Base-by-base conservation (phyloP, 1,284 basidiomycete genomes). In the Cystobasidium slooffiae region DNA sequence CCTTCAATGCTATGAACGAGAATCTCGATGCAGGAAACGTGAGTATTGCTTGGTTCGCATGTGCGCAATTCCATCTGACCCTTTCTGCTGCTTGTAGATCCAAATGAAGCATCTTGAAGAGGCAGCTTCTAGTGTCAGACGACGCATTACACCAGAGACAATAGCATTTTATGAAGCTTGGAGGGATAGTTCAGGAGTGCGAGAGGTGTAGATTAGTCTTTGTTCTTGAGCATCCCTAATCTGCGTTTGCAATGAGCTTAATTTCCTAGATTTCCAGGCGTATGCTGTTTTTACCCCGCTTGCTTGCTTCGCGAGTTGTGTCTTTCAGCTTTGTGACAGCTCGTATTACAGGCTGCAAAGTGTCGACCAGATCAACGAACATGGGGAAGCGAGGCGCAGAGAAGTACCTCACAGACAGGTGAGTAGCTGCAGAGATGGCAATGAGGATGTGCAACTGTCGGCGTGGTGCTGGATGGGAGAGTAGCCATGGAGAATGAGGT, bases 81-180 rank as follows among this genome's bases (percentile, higher is more conserved):
- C 62, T 53, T 46, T 41, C 55, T 46, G 24, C 59, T 49, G 73
- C 55, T 16, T 31, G 0, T 79, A 95, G 92, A 89, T 97, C 10
- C 87, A 90, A 3, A 87, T 88, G 66, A 81, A 84, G 4, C 90
- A 94, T 58, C 92, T 98, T 77, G 81, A 91, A 2, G 81, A 85
- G n/a, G 93, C 93, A 0, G 91, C 94, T 4, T 85, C 83, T 72
- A 85, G 86, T 0, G 88, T 93, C 74, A 88, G 92, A 78, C 87
- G 88, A 72, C 89, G 97, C 78, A 97, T 97, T 78, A 97, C 95
- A 0, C 88, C 89, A 1, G 87, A 88, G n/a, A 89, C 96, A 81
- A 82, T 94, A 55, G 82, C 82, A 51, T 88, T 86, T 77, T 96
- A 91, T 79, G 86, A 88, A 64, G 83, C 84, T 49, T 97, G 85